These are phyloP conservation scores for Larix kaempferi DNA, from an alignment of 75 land plant species.

Conservation along the genomic window DNA sequence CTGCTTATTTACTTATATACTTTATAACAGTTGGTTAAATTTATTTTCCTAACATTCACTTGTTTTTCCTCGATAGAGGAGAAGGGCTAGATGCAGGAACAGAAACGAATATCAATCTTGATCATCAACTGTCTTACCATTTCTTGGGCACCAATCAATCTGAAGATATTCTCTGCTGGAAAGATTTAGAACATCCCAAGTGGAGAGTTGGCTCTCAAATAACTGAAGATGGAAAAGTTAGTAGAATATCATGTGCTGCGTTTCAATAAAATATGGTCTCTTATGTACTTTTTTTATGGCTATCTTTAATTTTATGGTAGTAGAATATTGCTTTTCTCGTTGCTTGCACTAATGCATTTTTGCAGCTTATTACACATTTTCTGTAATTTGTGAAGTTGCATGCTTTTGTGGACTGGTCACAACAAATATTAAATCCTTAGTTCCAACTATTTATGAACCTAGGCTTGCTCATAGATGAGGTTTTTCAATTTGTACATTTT, in stretches of 20 bases:
- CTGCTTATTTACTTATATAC: neutral
- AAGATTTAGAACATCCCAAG: constrained; percentile 71
- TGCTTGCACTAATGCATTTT: too few relatives aligned
- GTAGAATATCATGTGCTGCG: neutral
- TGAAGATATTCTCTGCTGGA: constrained; percentile 95
- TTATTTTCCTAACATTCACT: neutral
- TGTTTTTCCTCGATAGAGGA: constrained; percentile 24
- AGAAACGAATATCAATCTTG: constrained; percentile 74
- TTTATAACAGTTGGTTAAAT: neutral
- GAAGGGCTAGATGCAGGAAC: constrained; percentile 80
- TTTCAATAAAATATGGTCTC: neutral
- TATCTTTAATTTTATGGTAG: neutral
- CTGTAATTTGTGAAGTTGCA: too few relatives aligned
- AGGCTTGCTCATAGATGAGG: too few relatives aligned
- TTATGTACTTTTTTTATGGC: neutral
- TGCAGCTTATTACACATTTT: too few relatives aligned
- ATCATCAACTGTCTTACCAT: constrained; percentile 88
- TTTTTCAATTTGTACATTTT: too few relatives aligned
- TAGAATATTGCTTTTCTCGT: too few relatives aligned
- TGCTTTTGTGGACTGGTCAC: too few relatives aligned
- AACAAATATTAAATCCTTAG: too few relatives aligned
- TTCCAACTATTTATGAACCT: too few relatives aligned
- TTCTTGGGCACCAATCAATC: constrained; percentile 94
- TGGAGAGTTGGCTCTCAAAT: constrained; percentile 51
- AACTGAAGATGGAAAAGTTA: constrained; percentile 95